Evolutionary conservation across 768 basidiomycete genomes (phyloP).

Genomic region (Strobilomyces echinocephalus): DNA sequence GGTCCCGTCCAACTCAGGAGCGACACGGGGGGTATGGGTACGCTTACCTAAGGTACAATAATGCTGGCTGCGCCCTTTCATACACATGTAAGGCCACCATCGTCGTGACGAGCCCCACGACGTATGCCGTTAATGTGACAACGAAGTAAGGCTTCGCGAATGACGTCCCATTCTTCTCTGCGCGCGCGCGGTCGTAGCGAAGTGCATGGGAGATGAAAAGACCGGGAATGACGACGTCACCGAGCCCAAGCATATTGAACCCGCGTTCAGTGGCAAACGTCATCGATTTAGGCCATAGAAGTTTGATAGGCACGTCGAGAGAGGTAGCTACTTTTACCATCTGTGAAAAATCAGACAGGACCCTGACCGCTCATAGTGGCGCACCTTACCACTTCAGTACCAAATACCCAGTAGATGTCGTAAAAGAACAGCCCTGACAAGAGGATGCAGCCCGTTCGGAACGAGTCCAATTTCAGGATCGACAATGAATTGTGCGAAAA

Average conservation of each 20-base stretch:
- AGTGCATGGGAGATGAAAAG: conserved; percentile 79
- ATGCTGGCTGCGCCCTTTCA: conserved; percentile 78
- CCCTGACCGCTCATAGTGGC: not conserved
- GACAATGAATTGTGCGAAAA: conserved; percentile 78
- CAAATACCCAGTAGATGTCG: conserved; percentile 95
- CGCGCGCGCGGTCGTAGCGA: conserved; percentile 71
- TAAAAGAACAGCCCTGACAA: conserved; percentile 86
- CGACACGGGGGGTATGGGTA: not conserved
- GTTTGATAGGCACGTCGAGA: conserved; percentile 90
- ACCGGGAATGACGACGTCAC: conserved; percentile 72
- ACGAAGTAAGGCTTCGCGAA: conserved; percentile 76
- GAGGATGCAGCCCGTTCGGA: conserved; percentile 79
- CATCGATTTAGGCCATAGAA: conserved; percentile 77
- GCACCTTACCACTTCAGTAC: conserved; percentile 71
- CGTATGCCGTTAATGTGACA: conserved; percentile 65
- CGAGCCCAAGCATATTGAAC: conserved; percentile 87
- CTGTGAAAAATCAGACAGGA: conserved; percentile 33
- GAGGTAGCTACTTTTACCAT: conserved; percentile 92
- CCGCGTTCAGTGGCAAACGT: conserved; percentile 47
- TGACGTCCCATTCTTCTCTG: conserved; percentile 24
- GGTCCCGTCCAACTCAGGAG: not conserved
- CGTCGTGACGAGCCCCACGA: conserved; percentile 65
- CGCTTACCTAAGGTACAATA: conserved; percentile 82
- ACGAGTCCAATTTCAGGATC: conserved; percentile 81
- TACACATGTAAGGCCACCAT: conserved; percentile 83